Percentiles rank a stretch among this genome's conserved stretches.
phyloP scores from a whole-genome alignment of 306 rosid genomes.

The Sicyos baderoa region DNA sequence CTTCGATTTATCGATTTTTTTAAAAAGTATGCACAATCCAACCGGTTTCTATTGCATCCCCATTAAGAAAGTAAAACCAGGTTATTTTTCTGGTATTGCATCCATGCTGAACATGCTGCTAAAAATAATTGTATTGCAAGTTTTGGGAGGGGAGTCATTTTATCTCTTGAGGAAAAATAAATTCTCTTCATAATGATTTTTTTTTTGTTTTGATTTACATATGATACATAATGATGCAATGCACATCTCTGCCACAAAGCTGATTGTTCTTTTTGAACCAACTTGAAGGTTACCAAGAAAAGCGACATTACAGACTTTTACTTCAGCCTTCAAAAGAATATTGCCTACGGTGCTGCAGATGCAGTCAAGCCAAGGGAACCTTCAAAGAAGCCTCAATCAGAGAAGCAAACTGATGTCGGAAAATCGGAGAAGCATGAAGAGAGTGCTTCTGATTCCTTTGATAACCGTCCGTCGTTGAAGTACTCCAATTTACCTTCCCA shows the following conservation, averaged over 20 bases:
- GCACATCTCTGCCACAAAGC: conserved; percentile 12
- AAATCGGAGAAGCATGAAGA: conserved; percentile 22
- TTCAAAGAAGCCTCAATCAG: conserved; percentile 27
- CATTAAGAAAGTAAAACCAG: background rate
- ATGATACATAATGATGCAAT: background rate
- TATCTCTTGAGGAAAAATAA: too few relatives aligned
- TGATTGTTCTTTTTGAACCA: conserved; percentile 7
- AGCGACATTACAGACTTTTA: conserved; percentile 76
- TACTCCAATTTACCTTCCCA: conserved; percentile 24
- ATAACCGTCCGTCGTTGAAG: conserved; percentile 20
- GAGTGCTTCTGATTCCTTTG: conserved; percentile 21
- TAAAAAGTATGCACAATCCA: background rate
- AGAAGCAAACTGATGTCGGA: conserved; percentile 20
- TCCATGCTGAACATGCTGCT: background rate
- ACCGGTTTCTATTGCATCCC: background rate
- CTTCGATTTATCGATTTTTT: too few relatives aligned
- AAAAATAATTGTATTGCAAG: background rate
- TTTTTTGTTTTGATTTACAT: too few relatives aligned
- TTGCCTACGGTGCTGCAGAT: conserved; percentile 58
- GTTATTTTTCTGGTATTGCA: background rate
- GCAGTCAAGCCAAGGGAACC: conserved; percentile 33
- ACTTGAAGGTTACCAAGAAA: conserved; percentile 76
- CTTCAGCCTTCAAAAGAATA: conserved; percentile 62
- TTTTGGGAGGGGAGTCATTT: too few relatives aligned
- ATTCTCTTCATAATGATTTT: background rate